phyloP scores from a whole-genome alignment of 2,329 filamentous ascomycete genomes.

The Daldinia sp. region DNA sequence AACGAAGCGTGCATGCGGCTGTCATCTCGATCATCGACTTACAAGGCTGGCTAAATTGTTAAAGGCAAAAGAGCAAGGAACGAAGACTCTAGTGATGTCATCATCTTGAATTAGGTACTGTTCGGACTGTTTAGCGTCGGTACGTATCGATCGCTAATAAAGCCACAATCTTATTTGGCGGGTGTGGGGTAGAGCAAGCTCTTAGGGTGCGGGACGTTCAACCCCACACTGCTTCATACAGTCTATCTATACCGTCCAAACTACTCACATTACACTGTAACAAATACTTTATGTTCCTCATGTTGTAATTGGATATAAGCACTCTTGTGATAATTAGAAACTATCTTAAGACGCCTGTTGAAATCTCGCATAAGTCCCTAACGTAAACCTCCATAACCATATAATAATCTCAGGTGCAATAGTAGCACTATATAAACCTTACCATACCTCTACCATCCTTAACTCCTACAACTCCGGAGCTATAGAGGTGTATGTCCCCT shows the following conservation, averaged over 20 bases:
- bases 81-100: constrained; percentile 51
- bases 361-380: neutral
- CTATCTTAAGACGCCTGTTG: neutral
- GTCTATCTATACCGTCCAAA: neutral
- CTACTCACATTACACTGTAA: neutral
- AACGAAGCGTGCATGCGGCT: constrained; percentile 23
- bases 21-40: constrained; percentile 40
- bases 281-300: neutral
- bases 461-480: neutral
- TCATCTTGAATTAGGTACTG: constrained; percentile 24
- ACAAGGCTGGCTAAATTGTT: constrained; percentile 23
- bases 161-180: constrained; percentile 30
- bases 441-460: neutral
- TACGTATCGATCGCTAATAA: constrained; percentile 16
- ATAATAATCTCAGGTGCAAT: neutral
- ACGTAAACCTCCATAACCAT: too few species aligned
- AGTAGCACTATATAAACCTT: neutral
- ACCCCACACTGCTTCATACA: neutral
- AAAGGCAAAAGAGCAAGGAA: constrained; percentile 38
- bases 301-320: neutral
- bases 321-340: neutral
- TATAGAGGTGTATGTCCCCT: neutral
- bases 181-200: constrained; percentile 8
- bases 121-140: constrained; percentile 4
- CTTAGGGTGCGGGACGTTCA: neutral